Percentiles rank a stretch among this genome's conserved stretches.
phyloP scores from a whole-genome alignment of 2,329 filamentous ascomycete species.

The Aspergillus sp. region DNA sequence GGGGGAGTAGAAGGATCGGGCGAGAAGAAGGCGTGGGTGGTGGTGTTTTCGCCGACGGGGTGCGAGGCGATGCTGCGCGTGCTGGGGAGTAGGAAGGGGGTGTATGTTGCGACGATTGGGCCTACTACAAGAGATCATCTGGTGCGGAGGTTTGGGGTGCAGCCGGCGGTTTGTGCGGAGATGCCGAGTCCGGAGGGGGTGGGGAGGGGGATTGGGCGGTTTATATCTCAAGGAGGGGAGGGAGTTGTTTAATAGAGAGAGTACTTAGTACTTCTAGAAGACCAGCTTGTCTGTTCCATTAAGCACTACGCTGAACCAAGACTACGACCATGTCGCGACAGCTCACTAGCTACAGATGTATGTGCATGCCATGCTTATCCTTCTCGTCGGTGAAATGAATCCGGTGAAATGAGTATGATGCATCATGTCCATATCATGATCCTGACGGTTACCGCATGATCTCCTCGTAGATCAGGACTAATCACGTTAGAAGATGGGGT shows the following conservation, averaged over 20 bases:
- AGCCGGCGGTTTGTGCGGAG: slow-evolving; percentile 63
- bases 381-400: background rate
- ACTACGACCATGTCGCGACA: background rate
- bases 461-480: slow-evolving; percentile 89
- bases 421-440: background rate
- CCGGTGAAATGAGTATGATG: background rate
- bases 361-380: background rate
- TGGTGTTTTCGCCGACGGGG: slow-evolving; percentile 59
- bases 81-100: slow-evolving; percentile 30
- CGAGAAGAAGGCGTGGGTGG: slow-evolving; percentile 29
- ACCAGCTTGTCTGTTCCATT: slow-evolving; percentile 1
- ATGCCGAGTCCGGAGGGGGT: slow-evolving; percentile 81
- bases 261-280: background rate
- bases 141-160: slow-evolving; percentile 38
- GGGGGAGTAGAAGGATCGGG: slow-evolving; percentile 12
- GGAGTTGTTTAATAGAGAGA: background rate
- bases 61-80: slow-evolving; percentile 59
- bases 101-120: slow-evolving; percentile 81
- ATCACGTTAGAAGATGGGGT: slow-evolving; percentile 10
- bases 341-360: background rate
- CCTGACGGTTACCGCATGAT: slow-evolving; percentile 66
- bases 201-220: slow-evolving; percentile 61
- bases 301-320: slow-evolving; percentile 3
- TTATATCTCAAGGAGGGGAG: slow-evolving; percentile 34
- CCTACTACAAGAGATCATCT: slow-evolving; percentile 85